Base-by-base conservation (phyloP, 2,329 filamentous ascomycete genomes). In the Didymella exigua region DNA sequence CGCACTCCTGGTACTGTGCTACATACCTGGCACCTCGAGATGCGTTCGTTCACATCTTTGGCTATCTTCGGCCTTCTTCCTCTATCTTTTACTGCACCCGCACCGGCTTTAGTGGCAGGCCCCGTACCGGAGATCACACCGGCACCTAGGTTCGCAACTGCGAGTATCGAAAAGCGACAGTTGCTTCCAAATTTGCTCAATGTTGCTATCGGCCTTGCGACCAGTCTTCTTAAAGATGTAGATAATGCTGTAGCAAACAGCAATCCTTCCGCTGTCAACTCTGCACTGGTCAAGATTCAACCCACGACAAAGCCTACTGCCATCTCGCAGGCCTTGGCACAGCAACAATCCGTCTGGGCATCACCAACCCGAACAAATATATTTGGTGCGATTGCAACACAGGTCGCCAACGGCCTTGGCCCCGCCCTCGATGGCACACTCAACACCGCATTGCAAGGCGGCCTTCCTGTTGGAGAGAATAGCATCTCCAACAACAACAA, bases 401-500 rank as follows among this genome's bases (percentile, higher is more conserved):
- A 67, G 19, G 58, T 66, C 6, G 65, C 61, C 29, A 55, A 43
- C 19, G 65, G 65, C 13, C 45, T 67, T 5, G 52, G 59, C 8
- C 59, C 59, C 10, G 5, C 58, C 9, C 54, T 63, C 5, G 63
- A 65, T 36, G 50, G 54, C 16, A 65, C 63, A 11, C 44, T 67
- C 21, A 61, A 41, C 9, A 41, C 49, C 10, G 58, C 44, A 23
- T 24, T 67, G 6, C 45, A 29, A 8, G 61, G 60, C 9, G 55
- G 47, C 19, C 49, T 65, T 7, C 57, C 63, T 11, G 48, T 59
- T 13, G 61, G 65, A 16, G 65, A 67, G 16, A 66, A 67, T 37
- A 60, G 57, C 29, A 36, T 69, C 42, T 48, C 56, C n/a, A 71
- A 68, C 44, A 61, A 55, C 16, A 71, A 70, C 44, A 60, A 61